Conservation (phyloP, 306 rosid species). For the Fagus crenata region DNA sequence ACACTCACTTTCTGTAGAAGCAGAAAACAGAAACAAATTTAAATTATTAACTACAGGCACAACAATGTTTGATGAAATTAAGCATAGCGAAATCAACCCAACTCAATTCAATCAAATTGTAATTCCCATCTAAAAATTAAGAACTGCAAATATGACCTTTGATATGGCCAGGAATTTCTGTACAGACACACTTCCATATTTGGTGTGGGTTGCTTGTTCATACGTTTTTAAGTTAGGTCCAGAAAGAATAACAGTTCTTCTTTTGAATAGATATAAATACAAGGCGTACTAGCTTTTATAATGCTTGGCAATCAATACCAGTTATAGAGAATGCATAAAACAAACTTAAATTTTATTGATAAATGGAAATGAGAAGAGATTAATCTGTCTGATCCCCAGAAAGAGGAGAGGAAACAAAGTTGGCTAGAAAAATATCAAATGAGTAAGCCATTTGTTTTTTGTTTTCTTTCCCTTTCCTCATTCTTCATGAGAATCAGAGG, state of each 20-base stretch:
- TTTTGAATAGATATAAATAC: not conserved
- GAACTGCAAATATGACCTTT: not conserved
- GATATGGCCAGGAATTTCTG: not conserved
- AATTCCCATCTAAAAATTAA: not conserved
- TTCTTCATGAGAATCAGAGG: not conserved
- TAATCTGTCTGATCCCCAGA: not conserved
- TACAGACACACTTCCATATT: not conserved
- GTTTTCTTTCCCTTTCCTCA: conserved; percentile 8
- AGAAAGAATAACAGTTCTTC: not conserved
- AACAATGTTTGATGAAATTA: not conserved
- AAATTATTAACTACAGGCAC: not conserved
- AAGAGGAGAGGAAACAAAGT: not conserved
- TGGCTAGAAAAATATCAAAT: not conserved
- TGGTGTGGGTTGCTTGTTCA: not conserved
- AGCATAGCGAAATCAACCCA: not conserved
- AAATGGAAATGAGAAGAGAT: not conserved
- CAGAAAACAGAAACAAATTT: conserved; percentile 1
- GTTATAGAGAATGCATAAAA: too few species aligned
- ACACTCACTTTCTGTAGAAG: conserved; percentile 78
- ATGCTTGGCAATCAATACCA: not conserved
- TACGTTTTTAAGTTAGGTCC: not conserved
- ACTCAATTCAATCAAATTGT: not conserved
- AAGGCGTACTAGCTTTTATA: not conserved
- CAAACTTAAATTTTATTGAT: not conserved
- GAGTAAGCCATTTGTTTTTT: not conserved